Percentiles rank a stretch among this genome's conserved stretches.
Evolutionary conservation across 1,139 yeast genomes (phyloP).

Genomic region (Zhuliangozyma parablackwelliae): DNA sequence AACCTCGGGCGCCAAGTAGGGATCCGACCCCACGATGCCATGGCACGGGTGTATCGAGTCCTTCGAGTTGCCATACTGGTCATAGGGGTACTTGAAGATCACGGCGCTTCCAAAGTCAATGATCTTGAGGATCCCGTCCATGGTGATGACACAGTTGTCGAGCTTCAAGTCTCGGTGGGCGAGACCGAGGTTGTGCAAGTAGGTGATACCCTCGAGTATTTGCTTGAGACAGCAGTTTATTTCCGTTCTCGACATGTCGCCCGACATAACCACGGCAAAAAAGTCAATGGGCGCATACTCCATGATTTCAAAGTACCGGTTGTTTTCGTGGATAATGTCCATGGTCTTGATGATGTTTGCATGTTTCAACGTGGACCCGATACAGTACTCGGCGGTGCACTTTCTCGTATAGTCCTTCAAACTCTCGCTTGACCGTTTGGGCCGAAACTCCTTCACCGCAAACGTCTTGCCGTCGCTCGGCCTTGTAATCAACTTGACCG

Average conservation of each 20-base stretch:
- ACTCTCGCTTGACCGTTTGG: constrained; percentile 77
- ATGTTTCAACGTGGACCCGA: constrained; percentile 92
- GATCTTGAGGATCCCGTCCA: constrained; percentile 80
- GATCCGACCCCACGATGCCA: constrained; percentile 97
- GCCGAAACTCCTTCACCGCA: constrained; percentile 95
- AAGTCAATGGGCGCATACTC: constrained; percentile 96
- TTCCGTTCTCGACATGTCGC: constrained; percentile 81
- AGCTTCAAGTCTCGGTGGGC: constrained; percentile 95
- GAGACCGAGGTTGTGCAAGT: constrained; percentile 81
- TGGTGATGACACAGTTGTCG: constrained; percentile 89
- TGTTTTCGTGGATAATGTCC: constrained; percentile 84
- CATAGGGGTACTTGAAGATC: constrained; percentile 89
- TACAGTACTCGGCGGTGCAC: constrained; percentile 95
- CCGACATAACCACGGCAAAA: constrained; percentile 97
- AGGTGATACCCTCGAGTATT: constrained; percentile 75
- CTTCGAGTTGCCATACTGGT: constrained; percentile 41
- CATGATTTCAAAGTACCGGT: constrained; percentile 90
- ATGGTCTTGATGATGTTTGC: constrained; percentile 91
- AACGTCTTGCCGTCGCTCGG: constrained; percentile 79
- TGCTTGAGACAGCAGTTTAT: constrained; percentile 89
- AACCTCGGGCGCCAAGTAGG: constrained; percentile 96
- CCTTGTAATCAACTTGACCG: constrained; percentile 80
- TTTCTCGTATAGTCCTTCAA: constrained; percentile 89
- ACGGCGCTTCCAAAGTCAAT: constrained; percentile 97
- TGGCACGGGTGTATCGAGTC: constrained; percentile 73